A percentile compares a stretch with the other conserved stretches of the same genome.
phyloP scores from a whole-genome alignment of 2,329 filamentous ascomycete species.

The Microdochium bolleyi region DNA sequence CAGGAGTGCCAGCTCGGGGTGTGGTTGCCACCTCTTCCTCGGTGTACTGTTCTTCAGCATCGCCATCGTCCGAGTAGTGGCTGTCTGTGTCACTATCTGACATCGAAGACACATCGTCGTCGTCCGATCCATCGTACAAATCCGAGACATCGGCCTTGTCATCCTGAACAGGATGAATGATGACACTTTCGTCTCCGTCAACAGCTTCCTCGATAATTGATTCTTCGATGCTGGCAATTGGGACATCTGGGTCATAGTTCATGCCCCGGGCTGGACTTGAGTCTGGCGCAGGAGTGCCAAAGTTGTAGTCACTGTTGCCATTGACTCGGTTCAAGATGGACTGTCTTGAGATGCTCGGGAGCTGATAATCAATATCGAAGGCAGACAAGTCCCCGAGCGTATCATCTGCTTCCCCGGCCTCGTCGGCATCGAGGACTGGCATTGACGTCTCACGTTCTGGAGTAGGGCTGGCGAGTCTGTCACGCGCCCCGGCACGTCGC shows the following conservation, averaged over 20 bases:
- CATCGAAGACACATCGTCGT: conserved; percentile 17
- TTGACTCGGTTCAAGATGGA: conserved; percentile 88
- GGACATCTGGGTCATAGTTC: conserved; percentile 76
- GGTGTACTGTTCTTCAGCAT: conserved; percentile 10
- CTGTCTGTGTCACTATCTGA: conserved; percentile 40
- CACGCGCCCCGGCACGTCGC: conserved; percentile 49
- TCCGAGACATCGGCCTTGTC: conserved; percentile 60
- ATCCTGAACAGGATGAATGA: conserved; percentile 60
- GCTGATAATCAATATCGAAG: conserved; percentile 51
- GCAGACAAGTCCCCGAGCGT: conserved; percentile 51
- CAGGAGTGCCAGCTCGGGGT: conserved; percentile 37
- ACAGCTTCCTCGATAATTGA: conserved; percentile 37
- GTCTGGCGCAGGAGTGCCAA: conserved; percentile 52
- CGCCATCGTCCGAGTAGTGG: conserved; percentile 42
- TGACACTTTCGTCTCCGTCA: conserved; percentile 48
- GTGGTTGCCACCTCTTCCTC: conserved; percentile 40
- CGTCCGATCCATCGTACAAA: conserved; percentile 48
- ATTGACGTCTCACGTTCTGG: conserved; percentile 29
- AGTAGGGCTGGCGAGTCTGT: conserved; percentile 33
- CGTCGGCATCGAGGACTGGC: conserved; percentile 9
- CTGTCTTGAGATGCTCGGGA: conserved; percentile 82
- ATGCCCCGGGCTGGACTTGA: conserved; percentile 51
- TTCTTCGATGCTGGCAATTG: conserved; percentile 71
- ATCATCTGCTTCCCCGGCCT: conserved; percentile 48
- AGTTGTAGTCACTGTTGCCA: conserved; percentile 56